Evolutionary conservation across 345 rosid genomes (phyloP), one percentile per base, ranked within the genome.

Genomic region (Salix arbutifolia): DNA sequence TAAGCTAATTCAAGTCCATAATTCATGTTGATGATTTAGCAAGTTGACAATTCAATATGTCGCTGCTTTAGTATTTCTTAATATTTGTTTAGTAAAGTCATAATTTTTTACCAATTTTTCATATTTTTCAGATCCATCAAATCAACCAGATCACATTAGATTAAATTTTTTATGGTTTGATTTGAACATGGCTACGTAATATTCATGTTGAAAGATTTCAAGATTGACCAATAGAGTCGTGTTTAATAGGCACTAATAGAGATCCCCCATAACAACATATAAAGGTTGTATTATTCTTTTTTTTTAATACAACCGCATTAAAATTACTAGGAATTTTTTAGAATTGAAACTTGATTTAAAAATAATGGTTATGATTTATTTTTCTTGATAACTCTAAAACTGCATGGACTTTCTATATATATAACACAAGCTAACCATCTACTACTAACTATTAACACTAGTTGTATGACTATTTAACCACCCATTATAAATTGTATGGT

Each of bases 151-250:
- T 40, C 12, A 10, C 0, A 4, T 46, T 46, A 46, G 3, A 4
- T 46, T 46, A 0, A 52, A 0, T 0, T 1, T 2, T 0, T 52
- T 0, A 52, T 18, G 0, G 0, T 18, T 18, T 6, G 0, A 52
- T 52, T 52, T 0, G 0, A 52, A 18, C 2, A 5, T 17, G 18
- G n/a, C 3, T 6, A 4, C 0, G 0, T 6, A 50, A 0, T 6
- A 50, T 52, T 18, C 3, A 1, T 5, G n/a, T 6, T 5, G 6
- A 0, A 50, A 18, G 0, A 0, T 5, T 50, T 18, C 0, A 5
- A 18, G 2, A 50, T 18, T 18, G 0, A 18, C 3, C 6, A 52
- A 18, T 1, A 17, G 0, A 52, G 1, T 5, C 9, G 0, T 0
- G 21, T 18, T 52, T 50, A 6, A 48, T 1, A 0, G 8, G 8